A percentile compares a stretch with the other conserved stretches of the same genome.
Evolutionary conservation across 352 stramenopile species (phyloP).

Genomic region (Peronospora destructor): DNA sequence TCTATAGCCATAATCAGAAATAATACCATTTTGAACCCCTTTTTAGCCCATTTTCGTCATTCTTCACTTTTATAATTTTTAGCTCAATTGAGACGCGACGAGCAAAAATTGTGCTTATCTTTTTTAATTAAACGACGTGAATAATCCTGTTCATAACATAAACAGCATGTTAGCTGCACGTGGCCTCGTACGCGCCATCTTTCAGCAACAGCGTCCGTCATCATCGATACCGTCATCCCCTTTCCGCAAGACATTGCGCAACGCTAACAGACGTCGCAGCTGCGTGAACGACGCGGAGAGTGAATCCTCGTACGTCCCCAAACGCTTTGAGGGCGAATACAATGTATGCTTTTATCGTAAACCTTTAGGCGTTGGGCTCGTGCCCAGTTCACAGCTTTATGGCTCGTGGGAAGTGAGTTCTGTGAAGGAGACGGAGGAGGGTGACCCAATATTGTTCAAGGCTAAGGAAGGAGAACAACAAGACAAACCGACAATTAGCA

Average conservation of each 20-base stretch:
- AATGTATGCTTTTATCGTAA: conserved; percentile 58
- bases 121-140: too few relatives aligned
- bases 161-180: conserved; percentile 26
- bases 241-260: background rate
- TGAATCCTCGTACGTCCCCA: conserved; percentile 36
- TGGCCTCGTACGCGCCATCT: conserved; percentile 33
- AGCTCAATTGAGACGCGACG: too few relatives aligned
- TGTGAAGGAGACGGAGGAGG: conserved; percentile 17
- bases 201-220: conserved; percentile 24
- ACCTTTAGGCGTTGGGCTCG: conserved; percentile 65
- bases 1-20: too few relatives aligned
- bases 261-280: conserved; percentile 8
- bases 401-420: conserved; percentile 72
- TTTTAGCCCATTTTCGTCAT: too few relatives aligned
- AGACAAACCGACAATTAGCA: conserved; percentile 21
- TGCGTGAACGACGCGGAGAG: conserved; percentile 15
- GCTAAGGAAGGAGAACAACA: conserved; percentile 7
- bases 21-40: too few relatives aligned
- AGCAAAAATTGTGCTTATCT: too few relatives aligned
- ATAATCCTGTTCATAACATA: too few relatives aligned
- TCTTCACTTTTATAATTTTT: too few relatives aligned
- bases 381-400: conserved; percentile 76
- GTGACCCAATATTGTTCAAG: conserved; percentile 3
- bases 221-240: conserved; percentile 3
- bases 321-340: conserved; percentile 57